Evolutionary conservation across 306 rosid species (phyloP).

Genomic region (Oemleria cerasiformis): DNA sequence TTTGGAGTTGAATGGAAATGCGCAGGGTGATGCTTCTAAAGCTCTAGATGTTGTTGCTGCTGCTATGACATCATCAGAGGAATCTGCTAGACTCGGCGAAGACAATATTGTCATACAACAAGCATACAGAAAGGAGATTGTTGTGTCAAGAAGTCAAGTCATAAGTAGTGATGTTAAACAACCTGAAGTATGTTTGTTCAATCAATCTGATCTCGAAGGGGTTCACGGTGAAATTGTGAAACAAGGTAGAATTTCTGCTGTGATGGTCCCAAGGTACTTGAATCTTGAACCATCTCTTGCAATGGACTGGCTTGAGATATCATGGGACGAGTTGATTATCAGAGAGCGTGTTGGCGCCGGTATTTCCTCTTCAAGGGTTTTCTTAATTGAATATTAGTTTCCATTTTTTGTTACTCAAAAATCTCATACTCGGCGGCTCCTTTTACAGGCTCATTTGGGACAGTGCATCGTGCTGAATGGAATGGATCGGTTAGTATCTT

Average conservation of each 20-base stretch:
- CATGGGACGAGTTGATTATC: constrained; percentile 85
- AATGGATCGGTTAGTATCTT: constrained; percentile 80
- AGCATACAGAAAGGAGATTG: constrained; percentile 34
- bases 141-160: constrained; percentile 41
- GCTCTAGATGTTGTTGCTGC: constrained; percentile 34
- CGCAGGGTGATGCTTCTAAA: constrained; percentile 42
- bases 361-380: constrained; percentile 29
- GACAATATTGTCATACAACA: constrained; percentile 37
- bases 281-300: constrained; percentile 93
- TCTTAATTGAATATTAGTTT: not conserved
- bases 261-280: constrained; percentile 57
- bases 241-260: constrained; percentile 36
- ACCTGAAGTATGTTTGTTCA: constrained; percentile 32
- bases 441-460: constrained; percentile 87
- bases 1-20: constrained; percentile 41
- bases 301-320: constrained; percentile 98
- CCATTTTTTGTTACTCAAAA: not conserved
- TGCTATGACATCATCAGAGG: constrained; percentile 29
- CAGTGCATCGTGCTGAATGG: constrained; percentile 99
- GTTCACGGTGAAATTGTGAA: constrained; percentile 39
- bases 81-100: constrained; percentile 28
- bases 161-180: constrained; percentile 37
- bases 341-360: constrained; percentile 98
- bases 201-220: constrained; percentile 41
- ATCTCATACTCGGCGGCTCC: constrained; percentile 9